Conservation (phyloP, 2,329 filamentous ascomycete species). For the Diaporthe ampelina region DNA sequence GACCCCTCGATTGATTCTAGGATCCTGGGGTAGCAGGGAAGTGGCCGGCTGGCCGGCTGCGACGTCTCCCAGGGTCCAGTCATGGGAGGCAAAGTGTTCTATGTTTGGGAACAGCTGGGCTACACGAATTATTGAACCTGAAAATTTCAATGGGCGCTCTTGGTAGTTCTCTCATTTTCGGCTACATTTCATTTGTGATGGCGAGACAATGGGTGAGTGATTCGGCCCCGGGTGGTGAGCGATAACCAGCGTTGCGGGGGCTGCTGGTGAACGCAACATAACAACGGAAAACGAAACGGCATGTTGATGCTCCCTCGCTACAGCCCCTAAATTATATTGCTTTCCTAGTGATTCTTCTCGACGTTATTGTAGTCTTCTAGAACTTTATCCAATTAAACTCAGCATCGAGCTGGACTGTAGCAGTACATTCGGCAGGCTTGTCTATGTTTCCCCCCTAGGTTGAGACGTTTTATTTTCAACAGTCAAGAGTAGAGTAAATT, state of each 20-base stretch:
- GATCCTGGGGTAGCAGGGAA: constrained; percentile 31
- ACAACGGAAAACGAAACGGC: neutral
- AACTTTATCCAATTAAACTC: neutral
- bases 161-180: neutral
- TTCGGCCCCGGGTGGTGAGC: neutral
- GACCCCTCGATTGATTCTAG: constrained; percentile 31
- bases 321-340: neutral
- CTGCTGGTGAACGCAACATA: neutral
- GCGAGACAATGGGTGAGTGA: constrained; percentile 3
- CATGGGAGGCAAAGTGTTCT: no score
- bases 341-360: neutral
- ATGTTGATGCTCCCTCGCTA: no score
- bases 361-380: neutral
- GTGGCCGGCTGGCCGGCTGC: constrained; percentile 1
- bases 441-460: neutral
- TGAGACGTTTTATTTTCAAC: no score
- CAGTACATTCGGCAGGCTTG: neutral
- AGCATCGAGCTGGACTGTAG: neutral
- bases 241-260: neutral
- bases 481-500: neutral
- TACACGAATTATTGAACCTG: neutral
- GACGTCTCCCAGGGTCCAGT: neutral
- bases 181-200: neutral
- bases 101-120: neutral
- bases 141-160: neutral